Base-by-base conservation (phyloP, 225 moss, liverwort and hornwort genomes). In the Pseudoscleropodium purum region DNA sequence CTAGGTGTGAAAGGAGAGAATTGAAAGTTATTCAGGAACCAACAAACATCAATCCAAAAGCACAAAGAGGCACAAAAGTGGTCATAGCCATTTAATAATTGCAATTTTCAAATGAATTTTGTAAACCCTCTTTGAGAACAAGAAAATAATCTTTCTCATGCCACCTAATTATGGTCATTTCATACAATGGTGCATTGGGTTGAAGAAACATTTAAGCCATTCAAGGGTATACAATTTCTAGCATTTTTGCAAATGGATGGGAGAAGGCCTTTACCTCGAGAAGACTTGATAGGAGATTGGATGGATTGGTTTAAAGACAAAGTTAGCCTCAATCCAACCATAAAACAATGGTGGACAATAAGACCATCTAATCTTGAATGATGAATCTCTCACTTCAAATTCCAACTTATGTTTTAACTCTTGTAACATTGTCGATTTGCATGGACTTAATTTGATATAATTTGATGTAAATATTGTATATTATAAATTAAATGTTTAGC, bases 21-120 rank as follows among this genome's bases (percentile, higher is more conserved):
- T 13, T n/a, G 13, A 69, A n/a, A 27, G 17, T 74, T 15, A 29
- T 29, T n/a, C 26, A 39, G 1, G 25, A 39, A 70, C 8, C 25
- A 70, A 70, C 15, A 41, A 72, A 27, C 27, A 41, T 72, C 27
- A 43, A 72, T 3, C 5, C 5, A 0, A 9, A 72, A 72, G 16
- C 2, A 15, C 26, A 41, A 41, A 72, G 2, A 16, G 27, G 15
- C 2, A 2, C 1, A 0, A 41, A 41, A 39, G 15, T 24, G 1
- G 12, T 5, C 0, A 0, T 41, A 8, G 8, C 25, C 25, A 41
- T 70, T 41, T 15, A 15, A 72, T 41, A 41, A 41, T 72, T 72
- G 3, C 1, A 70, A 72, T 27, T n/a, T 69, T 69, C 23, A 21
- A n/a, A n/a, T 69, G 12, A 21, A 20, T 23, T 27, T 41, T 43